These are phyloP conservation scores for Aspergillus luchuensis DNA, from an alignment of 2,329 filamentous ascomycete species.

Conservation along the genomic window DNA sequence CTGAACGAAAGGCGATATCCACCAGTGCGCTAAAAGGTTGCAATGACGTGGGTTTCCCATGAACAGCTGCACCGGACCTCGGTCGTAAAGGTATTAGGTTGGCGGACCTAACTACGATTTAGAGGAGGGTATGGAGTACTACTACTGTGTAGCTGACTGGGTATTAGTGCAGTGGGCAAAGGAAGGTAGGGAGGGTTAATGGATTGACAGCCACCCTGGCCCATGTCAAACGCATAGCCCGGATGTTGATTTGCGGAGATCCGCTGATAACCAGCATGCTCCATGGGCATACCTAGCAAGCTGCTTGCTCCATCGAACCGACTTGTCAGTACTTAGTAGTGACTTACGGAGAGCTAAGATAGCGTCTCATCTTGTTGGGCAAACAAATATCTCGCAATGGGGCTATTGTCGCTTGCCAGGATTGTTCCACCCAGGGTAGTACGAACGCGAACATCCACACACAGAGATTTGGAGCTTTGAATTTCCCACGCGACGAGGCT, in stretches of 20 bases:
- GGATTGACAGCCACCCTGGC: background rate
- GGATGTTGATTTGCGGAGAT: conserved; percentile 5
- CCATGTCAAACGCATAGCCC: background rate
- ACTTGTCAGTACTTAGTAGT: background rate
- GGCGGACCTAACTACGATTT: background rate
- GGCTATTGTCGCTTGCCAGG: background rate
- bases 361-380: background rate
- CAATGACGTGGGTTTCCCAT: conserved; percentile 5
- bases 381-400: background rate
- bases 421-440: background rate
- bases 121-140: background rate
- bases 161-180: background rate
- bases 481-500: background rate
- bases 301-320: background rate
- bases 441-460: background rate
- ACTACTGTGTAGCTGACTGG: background rate
- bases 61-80: conserved; percentile 12
- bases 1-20: background rate
- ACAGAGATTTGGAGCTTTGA: background rate
- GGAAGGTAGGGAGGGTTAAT: background rate
- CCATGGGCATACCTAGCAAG: background rate
- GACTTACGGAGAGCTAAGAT: background rate
- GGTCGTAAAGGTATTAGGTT: conserved; percentile 1
- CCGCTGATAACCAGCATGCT: background rate
- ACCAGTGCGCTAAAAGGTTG: background rate